Percentiles rank a stretch among this genome's conserved stretches.
Evolutionary conservation across 129 eudicot species (phyloP).

Genomic region (Chrysanthemum seticuspe): DNA sequence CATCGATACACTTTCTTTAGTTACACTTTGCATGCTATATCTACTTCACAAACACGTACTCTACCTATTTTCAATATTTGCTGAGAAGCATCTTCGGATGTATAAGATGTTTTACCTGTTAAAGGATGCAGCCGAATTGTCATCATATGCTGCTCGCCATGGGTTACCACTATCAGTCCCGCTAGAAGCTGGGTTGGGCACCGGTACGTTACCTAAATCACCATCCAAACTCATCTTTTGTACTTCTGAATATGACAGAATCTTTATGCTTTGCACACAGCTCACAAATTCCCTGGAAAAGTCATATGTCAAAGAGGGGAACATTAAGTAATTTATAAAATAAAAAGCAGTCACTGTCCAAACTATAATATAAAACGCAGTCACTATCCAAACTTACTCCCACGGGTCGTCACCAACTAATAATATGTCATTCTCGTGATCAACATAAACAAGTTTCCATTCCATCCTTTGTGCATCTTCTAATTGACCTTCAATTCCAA

Average conservation of each 20-base stretch:
- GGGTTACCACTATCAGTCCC: constrained; percentile 80
- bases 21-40: constrained; percentile 9
- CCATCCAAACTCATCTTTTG: constrained; percentile 99
- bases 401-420: constrained; percentile 98
- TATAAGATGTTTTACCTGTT: constrained; percentile 40
- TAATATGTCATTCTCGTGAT: constrained; percentile 86
- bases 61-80: background rate
- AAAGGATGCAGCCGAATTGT: constrained; percentile 69
- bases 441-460: constrained; percentile 95
- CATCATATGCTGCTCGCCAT: constrained; percentile 82
- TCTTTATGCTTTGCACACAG: constrained; percentile 96
- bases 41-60: background rate
- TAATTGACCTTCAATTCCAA: constrained; percentile 84
- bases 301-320: background rate
- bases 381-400: constrained; percentile 62
- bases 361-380: constrained; percentile 27
- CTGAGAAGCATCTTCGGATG: background rate
- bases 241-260: constrained; percentile 82
- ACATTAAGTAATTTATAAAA: background rate
- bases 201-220: constrained; percentile 61
- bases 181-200: constrained; percentile 77
- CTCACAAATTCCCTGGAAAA: constrained; percentile 86
- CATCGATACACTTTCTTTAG: background rate
- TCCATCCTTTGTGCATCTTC: constrained; percentile 78
- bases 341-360: background rate